Evolutionary conservation across 345 rosid species (phyloP).

Genomic region (Acer yangbiense): DNA sequence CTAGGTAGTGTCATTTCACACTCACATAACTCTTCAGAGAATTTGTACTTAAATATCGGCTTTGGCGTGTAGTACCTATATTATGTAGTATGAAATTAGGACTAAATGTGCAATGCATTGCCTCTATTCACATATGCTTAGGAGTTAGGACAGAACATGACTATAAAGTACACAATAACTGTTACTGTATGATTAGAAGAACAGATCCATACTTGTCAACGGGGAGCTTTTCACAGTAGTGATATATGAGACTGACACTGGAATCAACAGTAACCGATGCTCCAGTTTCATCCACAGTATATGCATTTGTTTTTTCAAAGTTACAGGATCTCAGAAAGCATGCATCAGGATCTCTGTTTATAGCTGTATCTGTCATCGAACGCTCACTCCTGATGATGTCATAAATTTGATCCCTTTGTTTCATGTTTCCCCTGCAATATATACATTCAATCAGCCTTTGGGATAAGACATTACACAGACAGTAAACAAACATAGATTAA

Average conservation of each 20-base stretch:
- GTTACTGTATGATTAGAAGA: background rate
- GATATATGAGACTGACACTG: conserved; percentile 47
- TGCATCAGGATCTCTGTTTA: conserved; percentile 49
- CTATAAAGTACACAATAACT: background rate
- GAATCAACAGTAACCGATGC: conserved; percentile 60
- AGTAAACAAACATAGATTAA: conserved; percentile 6
- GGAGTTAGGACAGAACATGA: background rate
- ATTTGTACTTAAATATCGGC: conserved; percentile 47
- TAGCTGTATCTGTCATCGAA: conserved; percentile 52
- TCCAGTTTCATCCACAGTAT: conserved; percentile 49
- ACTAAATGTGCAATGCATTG: background rate
- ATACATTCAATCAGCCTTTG: conserved; percentile 4
- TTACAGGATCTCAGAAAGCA: conserved; percentile 35
- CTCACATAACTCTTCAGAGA: conserved; percentile 35
- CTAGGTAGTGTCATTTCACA: conserved; percentile 58
- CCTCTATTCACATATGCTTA: background rate
- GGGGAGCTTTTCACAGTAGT: conserved; percentile 63
- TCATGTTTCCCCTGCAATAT: conserved; percentile 57
- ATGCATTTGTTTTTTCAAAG: conserved; percentile 34
- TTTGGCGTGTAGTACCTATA: conserved; percentile 51
- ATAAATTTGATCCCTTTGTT: conserved; percentile 64
- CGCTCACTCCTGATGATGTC: conserved; percentile 65
- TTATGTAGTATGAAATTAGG: conserved; percentile 9
- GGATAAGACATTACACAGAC: background rate
- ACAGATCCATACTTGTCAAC: conserved; percentile 44